Conservation (phyloP, 108 stramenopile genomes). For the Nitzschia putrida region DNA sequence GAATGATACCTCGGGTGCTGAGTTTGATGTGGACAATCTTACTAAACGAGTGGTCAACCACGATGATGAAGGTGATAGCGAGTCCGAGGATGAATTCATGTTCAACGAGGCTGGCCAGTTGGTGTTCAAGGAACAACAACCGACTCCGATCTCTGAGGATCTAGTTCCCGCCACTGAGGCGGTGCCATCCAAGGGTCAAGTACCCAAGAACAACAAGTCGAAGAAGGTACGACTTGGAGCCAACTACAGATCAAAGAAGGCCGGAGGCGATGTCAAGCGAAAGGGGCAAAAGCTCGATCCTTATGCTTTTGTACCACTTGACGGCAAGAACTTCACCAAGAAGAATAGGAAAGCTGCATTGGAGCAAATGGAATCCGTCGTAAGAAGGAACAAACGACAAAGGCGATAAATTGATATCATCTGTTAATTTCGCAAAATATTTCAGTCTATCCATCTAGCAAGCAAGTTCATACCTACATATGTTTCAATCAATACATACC, state of each 20-base stretch:
- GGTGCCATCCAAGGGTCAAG: background rate
- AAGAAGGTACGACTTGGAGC: slow-evolving; percentile 56
- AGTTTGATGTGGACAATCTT: slow-evolving; percentile 82
- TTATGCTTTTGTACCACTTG: slow-evolving; percentile 90
- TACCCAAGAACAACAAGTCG: background rate
- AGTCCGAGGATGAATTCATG: slow-evolving; percentile 73
- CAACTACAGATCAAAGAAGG: slow-evolving; percentile 85
- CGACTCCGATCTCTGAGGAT: slow-evolving; percentile 34
- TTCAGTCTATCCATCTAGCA: too few species aligned
- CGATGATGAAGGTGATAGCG: slow-evolving; percentile 53
- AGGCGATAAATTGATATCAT: slow-evolving; percentile 35
- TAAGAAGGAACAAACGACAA: slow-evolving; percentile 66
- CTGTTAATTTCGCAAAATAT: too few species aligned
- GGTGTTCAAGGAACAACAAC: slow-evolving; percentile 49
- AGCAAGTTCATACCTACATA: too few species aligned
- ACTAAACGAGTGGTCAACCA: slow-evolving; percentile 67
- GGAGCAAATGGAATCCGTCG: slow-evolving; percentile 84
- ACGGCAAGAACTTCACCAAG: slow-evolving; percentile 82
- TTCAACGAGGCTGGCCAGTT: slow-evolving; percentile 79
- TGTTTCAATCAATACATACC: too few species aligned
- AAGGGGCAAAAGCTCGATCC: slow-evolving; percentile 91
- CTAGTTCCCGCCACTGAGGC: slow-evolving; percentile 2
- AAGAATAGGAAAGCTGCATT: slow-evolving; percentile 83
- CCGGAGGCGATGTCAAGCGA: slow-evolving; percentile 90
- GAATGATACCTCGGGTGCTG: slow-evolving; percentile 68